Evolutionary conservation across 352 stramenopile genomes (phyloP), one percentile per base, ranked within the genome.

Genomic region (Phytophthora tentaculata): DNA sequence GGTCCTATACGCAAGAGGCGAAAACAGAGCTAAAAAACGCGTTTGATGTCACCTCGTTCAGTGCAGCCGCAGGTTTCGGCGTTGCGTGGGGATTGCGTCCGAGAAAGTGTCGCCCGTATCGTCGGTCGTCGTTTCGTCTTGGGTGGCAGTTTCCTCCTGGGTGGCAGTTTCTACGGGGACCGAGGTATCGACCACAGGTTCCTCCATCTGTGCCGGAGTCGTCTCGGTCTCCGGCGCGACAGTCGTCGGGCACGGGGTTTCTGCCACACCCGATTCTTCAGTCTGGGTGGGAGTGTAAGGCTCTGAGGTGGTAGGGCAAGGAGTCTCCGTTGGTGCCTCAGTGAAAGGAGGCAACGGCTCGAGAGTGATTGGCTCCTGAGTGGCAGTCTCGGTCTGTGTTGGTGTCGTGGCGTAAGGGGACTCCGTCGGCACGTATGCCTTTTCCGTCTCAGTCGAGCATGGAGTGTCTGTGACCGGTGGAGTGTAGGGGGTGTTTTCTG

Each of bases 21-120:
- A 48, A 52, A 66, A 70, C 48, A 71, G 32, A 56, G 59, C 59
- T 57, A n/a, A n/a, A 58, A 61, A 56, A 32, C 48, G 37, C 65
- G 44, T 4, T 24, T 37, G 35, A 45, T 12, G 8, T 39, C 19
- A 53, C 24, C n/a, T 29, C 48, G 54, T 26, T 75, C 47, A 72
- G 24, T 69, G 50, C 43, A 55, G 57, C 14, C 69, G 69, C 16
- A 76, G 69, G 39, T 73, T 71, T 32, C 69, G 69, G 20, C 6
- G 66, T 41, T 52, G 37, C 35, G 43, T 66, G n/a, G 59, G 60
- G 16, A 67, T n/a, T 24, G 50, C 19, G 0, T 73, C 43, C 17
- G 26, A n/a, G 48, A 71, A 71, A 0, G 65, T 77, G 65, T 74
- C 69, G 28, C 20, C 22, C 68, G 61, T 48, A 39, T 63, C 51